Percentiles rank a stretch among this genome's conserved stretches.
Evolutionary conservation across 306 rosid genomes (phyloP).

Genomic region (Vicia villosa): DNA sequence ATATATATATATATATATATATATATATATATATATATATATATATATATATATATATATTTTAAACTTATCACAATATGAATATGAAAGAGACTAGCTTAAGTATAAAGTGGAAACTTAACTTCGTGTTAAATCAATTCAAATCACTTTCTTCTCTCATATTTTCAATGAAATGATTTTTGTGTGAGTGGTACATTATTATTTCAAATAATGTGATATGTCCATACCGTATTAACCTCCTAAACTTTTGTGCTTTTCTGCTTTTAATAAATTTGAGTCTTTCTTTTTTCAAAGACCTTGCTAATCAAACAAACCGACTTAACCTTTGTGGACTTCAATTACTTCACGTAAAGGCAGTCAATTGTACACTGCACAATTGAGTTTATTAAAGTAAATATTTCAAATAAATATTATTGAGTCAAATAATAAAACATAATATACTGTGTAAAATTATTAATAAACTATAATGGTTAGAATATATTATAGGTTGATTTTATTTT

Average conservation of each 20-base stretch:
- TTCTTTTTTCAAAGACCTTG: not conserved
- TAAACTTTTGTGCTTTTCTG: slow-evolving; percentile 1
- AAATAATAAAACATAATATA: too few species aligned
- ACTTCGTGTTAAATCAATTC: slow-evolving; percentile 30
- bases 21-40: too few species aligned
- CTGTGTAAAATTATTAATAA: too few species aligned
- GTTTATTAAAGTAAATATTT: too few species aligned
- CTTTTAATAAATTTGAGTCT: slow-evolving; percentile 4
- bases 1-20: too few species aligned
- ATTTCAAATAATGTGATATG: not conserved
- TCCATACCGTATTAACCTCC: slow-evolving; percentile 3
- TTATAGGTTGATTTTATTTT: too few species aligned
- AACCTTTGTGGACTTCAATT: not conserved
- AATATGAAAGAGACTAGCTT: not conserved
- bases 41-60: too few species aligned
- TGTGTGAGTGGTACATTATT: slow-evolving; percentile 19
- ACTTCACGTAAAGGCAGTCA: not conserved
- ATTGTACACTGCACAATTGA: not conserved
- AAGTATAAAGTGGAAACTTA: slow-evolving; percentile 8
- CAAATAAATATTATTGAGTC: not conserved
- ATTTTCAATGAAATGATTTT: not conserved
- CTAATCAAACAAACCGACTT: slow-evolving; percentile 1
- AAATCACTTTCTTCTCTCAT: not conserved
- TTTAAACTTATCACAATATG: too few species aligned
- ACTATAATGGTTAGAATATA: too few species aligned